Percentiles rank a stretch among this genome's conserved stretches.
These are phyloP conservation scores for Aspergillus pseudoviridinutans DNA, from an alignment of 2,329 filamentous ascomycete genomes.

Conservation along the genomic window DNA sequence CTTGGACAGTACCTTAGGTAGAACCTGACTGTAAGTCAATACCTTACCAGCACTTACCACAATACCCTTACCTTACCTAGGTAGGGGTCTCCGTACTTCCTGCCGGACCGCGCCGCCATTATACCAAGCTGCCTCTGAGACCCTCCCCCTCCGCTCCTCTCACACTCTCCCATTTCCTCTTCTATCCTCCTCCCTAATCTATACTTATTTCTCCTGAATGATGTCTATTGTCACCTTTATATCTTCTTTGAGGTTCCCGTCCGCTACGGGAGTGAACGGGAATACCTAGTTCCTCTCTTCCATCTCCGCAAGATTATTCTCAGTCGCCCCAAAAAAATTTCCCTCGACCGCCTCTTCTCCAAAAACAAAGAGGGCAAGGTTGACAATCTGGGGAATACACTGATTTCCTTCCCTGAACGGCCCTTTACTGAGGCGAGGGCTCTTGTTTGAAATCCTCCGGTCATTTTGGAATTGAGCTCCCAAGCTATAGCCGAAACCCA, in stretches of 20 bases:
- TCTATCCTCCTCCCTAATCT: constrained; percentile 19
- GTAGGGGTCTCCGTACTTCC: constrained; percentile 2
- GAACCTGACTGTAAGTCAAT: background rate
- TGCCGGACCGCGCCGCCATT: constrained; percentile 31
- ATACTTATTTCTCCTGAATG: constrained; percentile 21
- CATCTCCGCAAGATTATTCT: constrained; percentile 11
- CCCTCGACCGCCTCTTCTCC: constrained; percentile 25
- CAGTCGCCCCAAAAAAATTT: constrained; percentile 24
- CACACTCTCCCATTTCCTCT: constrained; percentile 11
- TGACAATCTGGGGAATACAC: constrained; percentile 11
- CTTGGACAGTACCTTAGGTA: too few species aligned
- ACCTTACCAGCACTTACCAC: background rate
- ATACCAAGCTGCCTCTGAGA: constrained; percentile 19
- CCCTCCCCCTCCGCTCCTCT: constrained; percentile 12
- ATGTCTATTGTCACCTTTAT: constrained; percentile 34
- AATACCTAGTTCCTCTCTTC: constrained; percentile 29
- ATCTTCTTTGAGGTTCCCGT: constrained; percentile 36
- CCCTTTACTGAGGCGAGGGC: constrained; percentile 6
- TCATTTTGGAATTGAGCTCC: constrained; percentile 1
- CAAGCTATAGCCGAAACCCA: background rate
- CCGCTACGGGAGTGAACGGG: constrained; percentile 44
- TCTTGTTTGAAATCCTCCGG: constrained; percentile 1
- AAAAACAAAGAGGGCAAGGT: constrained; percentile 9
- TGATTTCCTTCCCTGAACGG: constrained; percentile 9
- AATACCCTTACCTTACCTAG: background rate